Conservation (phyloP, 495 filamentous ascomycete genomes). For the Trichoderma erinaceum region DNA sequence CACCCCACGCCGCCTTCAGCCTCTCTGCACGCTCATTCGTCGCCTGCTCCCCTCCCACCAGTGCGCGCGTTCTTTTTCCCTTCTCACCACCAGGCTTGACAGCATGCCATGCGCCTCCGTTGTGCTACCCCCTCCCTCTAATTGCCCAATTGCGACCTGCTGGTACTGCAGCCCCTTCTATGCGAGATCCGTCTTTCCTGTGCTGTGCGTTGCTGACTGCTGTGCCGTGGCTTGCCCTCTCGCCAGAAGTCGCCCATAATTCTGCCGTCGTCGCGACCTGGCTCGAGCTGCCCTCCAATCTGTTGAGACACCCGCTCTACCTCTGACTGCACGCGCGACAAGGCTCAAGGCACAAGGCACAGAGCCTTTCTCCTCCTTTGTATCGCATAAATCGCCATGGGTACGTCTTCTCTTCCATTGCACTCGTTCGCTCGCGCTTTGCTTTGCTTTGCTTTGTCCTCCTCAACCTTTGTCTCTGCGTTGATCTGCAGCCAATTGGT, state of each 20-base stretch:
- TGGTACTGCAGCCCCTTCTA: constrained; percentile 4
- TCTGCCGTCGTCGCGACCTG: constrained; percentile 15
- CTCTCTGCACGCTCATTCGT: constrained; percentile 11
- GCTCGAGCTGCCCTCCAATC: constrained; percentile 13
- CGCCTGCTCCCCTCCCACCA: constrained; percentile 8
- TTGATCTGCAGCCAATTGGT: constrained; percentile 15
- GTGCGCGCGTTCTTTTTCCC: constrained; percentile 13
- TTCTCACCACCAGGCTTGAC: background rate
- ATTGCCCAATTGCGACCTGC: constrained; percentile 10
- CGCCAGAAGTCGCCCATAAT: constrained; percentile 12
- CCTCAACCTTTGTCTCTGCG: background rate
- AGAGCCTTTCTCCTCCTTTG: constrained; percentile 9
- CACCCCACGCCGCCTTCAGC: background rate
- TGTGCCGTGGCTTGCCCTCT: constrained; percentile 10
- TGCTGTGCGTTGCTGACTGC: background rate
- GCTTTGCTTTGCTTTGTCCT: background rate
- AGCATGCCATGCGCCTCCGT: constrained; percentile 3
- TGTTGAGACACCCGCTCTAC: constrained; percentile 10
- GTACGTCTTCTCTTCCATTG: constrained; percentile 36
- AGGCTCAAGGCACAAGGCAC: constrained; percentile 14
- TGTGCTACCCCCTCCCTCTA: constrained; percentile 1
- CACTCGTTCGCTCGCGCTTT: constrained; percentile 7
- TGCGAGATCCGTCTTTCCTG: constrained; percentile 2
- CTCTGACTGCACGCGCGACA: constrained; percentile 12
- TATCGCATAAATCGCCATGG: constrained; percentile 35